Evolutionary conservation across 2,329 filamentous ascomycete genomes (phyloP).

Genomic region (Coniochaeta sp.): DNA sequence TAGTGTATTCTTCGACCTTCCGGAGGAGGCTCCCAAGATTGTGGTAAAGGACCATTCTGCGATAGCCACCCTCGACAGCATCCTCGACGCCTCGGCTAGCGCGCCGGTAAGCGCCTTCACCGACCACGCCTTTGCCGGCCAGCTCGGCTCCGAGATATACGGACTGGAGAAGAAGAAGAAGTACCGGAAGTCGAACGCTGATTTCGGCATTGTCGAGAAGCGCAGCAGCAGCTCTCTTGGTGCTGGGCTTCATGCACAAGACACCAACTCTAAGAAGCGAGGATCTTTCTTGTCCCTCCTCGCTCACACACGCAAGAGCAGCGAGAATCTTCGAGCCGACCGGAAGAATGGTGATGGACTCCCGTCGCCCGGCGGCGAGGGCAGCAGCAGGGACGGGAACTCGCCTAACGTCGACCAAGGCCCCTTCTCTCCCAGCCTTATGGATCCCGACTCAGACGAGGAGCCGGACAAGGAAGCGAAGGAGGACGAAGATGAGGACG

Average conservation of each 20-base stretch:
- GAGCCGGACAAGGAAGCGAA: slow-evolving; percentile 6
- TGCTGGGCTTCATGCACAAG: background rate
- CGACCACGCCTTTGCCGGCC: slow-evolving; percentile 76
- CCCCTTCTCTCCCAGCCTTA: slow-evolving; percentile 11
- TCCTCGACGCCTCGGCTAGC: slow-evolving; percentile 79
- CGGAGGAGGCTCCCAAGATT: slow-evolving; percentile 42
- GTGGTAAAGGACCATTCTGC: slow-evolving; percentile 72
- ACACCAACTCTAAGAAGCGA: slow-evolving; percentile 12
- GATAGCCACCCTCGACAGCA: slow-evolving; percentile 81
- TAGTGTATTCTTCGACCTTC: slow-evolving; percentile 82
- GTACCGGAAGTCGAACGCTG: slow-evolving; percentile 15
- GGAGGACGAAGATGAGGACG: slow-evolving; percentile 28
- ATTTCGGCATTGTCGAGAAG: slow-evolving; percentile 12
- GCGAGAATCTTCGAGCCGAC: slow-evolving; percentile 12
- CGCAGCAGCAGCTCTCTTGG: slow-evolving; percentile 16
- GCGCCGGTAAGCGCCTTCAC: slow-evolving; percentile 90
- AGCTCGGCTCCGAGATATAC: slow-evolving; percentile 69
- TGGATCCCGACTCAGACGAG: slow-evolving; percentile 21
- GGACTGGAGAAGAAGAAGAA: slow-evolving; percentile 50
- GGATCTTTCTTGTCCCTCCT: slow-evolving; percentile 14
- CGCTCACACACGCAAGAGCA: slow-evolving; percentile 6
- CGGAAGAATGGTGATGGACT: slow-evolving; percentile 10
- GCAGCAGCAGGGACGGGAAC: slow-evolving; percentile 19
- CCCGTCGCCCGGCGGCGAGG: slow-evolving; percentile 11
- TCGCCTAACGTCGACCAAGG: slow-evolving; percentile 21